Evolutionary conservation across 345 rosid species (phyloP).

Genomic region (Draba incana): DNA sequence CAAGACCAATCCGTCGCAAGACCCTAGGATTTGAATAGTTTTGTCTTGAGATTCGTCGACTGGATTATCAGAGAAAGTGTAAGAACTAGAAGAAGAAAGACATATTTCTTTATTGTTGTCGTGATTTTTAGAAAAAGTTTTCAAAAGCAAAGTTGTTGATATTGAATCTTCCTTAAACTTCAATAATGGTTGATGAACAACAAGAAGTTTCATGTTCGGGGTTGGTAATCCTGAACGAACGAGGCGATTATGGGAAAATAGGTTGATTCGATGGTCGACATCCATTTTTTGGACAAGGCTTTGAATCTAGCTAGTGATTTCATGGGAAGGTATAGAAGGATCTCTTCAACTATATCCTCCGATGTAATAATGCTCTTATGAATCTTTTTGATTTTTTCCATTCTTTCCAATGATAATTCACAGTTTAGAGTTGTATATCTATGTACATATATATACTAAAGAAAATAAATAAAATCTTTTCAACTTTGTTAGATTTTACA

Average conservation of each 20-base stretch:
- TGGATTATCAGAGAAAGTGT: not conserved
- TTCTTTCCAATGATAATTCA: not conserved
- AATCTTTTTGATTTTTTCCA: not conserved
- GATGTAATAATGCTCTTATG: not conserved
- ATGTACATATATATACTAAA: not conserved
- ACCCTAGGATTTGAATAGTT: not conserved
- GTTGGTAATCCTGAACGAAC: not conserved
- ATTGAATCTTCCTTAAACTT: not conserved
- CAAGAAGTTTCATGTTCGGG: not conserved
- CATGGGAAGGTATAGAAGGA: not conserved
- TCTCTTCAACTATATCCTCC: not conserved
- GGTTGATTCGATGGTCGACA: not conserved
- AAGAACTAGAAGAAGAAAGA: not conserved
- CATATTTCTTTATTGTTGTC: not conserved
- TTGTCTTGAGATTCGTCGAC: not conserved
- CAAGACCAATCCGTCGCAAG: not conserved
- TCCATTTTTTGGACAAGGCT: not conserved
- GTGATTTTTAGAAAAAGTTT: not conserved
- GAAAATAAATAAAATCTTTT: too few relatives aligned
- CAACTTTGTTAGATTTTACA: not conserved
- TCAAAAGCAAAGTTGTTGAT: not conserved
- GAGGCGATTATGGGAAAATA: not conserved
- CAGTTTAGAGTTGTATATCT: not conserved
- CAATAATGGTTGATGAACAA: not conserved
- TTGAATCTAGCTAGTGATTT: not conserved